phyloP scores from a whole-genome alignment of 2,329 filamentous ascomycete species.

The Aspergillus puulaauensis region DNA sequence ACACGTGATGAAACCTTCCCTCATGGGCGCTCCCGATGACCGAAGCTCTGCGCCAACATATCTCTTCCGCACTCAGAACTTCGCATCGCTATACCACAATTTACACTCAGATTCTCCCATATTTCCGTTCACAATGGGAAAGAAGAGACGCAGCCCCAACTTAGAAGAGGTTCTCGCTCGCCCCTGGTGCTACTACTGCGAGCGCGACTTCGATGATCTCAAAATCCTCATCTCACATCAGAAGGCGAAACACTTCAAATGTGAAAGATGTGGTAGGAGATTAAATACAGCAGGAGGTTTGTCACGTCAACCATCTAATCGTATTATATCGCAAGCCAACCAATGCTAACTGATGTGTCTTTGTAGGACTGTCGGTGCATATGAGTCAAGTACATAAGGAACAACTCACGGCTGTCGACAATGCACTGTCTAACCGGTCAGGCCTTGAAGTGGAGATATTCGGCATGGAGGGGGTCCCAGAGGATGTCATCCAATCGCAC shows the following conservation, averaged over 20 bases:
- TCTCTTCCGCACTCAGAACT: not conserved
- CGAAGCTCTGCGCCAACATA: not conserved
- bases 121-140: conserved; percentile 62
- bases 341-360: not conserved
- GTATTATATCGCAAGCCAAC: not conserved
- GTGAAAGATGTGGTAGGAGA: conserved; percentile 81
- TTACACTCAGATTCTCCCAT: not conserved
- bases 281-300: conserved; percentile 92
- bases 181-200: conserved; percentile 99
- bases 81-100: not conserved
- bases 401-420: conserved; percentile 80
- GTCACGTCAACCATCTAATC: conserved; percentile 24
- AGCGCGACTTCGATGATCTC: conserved; percentile 95
- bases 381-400: conserved; percentile 99
- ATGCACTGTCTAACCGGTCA: conserved; percentile 82
- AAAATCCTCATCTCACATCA: conserved; percentile 97
- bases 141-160: conserved; percentile 85
- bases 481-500: conserved; percentile 78
- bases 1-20: conserved; percentile 5
- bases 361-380: conserved; percentile 82
- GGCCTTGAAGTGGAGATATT: conserved; percentile 94
- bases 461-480: conserved; percentile 94
- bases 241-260: conserved; percentile 99
- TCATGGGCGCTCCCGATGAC: not conserved
- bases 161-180: conserved; percentile 84